Percentiles rank a stretch among this genome's conserved stretches.
Evolutionary conservation across 1,284 basidiomycete genomes (phyloP).

Genomic region (Papiliotrema nemorosa): DNA sequence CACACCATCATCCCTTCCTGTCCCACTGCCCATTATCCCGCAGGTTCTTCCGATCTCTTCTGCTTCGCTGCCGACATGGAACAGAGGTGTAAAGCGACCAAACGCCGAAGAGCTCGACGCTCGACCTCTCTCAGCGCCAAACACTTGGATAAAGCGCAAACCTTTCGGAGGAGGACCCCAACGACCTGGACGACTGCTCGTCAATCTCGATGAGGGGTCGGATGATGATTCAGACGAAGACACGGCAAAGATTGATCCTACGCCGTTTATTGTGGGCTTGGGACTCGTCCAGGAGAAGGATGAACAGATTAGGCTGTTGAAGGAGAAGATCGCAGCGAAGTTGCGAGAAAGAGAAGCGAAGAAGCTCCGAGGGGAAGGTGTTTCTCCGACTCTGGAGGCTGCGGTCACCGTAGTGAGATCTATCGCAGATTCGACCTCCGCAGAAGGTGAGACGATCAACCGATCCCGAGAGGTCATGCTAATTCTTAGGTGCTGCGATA

Average conservation of each 20-base stretch:
- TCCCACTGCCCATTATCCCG: not conserved
- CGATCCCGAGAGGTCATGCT: too few relatives aligned
- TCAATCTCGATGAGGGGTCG: constrained; percentile 29
- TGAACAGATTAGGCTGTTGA: constrained; percentile 31
- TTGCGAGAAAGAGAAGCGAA: constrained; percentile 22
- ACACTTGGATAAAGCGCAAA: constrained; percentile 12
- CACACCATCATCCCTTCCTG: constrained; percentile 2
- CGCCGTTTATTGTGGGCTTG: constrained; percentile 15
- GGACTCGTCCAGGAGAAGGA: constrained; percentile 29
- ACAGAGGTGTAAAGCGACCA: constrained; percentile 31
- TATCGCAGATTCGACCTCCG: too few relatives aligned
- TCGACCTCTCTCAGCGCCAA: constrained; percentile 17
- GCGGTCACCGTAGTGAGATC: not conserved
- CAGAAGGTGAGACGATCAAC: too few relatives aligned
- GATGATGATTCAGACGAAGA: constrained; percentile 20
- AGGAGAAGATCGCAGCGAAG: constrained; percentile 33
- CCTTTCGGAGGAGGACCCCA: constrained; percentile 16
- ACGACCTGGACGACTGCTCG: constrained; percentile 15
- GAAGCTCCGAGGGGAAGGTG: not conserved
- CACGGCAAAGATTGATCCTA: constrained; percentile 7
- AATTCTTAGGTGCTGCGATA: too few relatives aligned
- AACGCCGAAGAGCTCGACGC: constrained; percentile 41
- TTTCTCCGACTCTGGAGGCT: constrained; percentile 2
- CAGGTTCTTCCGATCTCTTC: not conserved
- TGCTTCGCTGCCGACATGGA: constrained; percentile 4